Evolutionary conservation across 1,139 yeast genomes (phyloP).

Genomic region (Pneumocystis carinii): DNA sequence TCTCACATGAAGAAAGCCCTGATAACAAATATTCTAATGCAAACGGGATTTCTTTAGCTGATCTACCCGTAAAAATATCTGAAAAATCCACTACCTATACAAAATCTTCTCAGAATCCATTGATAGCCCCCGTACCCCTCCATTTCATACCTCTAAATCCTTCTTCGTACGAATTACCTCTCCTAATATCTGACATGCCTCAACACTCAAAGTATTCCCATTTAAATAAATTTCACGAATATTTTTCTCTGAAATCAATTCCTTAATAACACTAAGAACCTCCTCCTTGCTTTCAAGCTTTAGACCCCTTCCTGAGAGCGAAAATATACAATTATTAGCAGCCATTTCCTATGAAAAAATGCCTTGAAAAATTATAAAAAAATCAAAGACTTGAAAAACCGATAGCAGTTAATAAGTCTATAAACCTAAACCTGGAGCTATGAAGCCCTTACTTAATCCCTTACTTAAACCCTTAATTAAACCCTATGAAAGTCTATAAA

Average conservation of each 20-base stretch:
- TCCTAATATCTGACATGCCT: constrained; percentile 63
- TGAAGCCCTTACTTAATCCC: too few species aligned
- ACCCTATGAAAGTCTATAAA: too few species aligned
- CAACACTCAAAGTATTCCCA: constrained; percentile 90
- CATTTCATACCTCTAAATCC: constrained; percentile 31
- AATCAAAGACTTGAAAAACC: neutral
- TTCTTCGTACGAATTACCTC: constrained; percentile 33
- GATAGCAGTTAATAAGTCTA: neutral
- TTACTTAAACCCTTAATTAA: too few species aligned
- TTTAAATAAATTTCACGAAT: constrained; percentile 60
- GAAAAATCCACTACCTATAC: constrained; percentile 63
- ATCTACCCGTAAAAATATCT: constrained; percentile 85
- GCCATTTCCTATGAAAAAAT: neutral
- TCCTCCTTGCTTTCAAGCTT: constrained; percentile 64
- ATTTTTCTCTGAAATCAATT: constrained; percentile 29
- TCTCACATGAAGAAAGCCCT: constrained; percentile 51
- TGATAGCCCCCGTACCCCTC: neutral
- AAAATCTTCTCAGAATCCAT: neutral
- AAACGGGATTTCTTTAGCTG: constrained; percentile 85
- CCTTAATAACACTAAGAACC: constrained; percentile 47
- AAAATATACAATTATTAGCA: neutral
- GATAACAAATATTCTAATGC: constrained; percentile 61
- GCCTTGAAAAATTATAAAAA: neutral
- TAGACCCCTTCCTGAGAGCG: constrained; percentile 3
- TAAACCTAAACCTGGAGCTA: neutral